Evolutionary conservation across 2,329 filamentous ascomycete genomes (phyloP).

Genomic region (Ascochyta rabiei): DNA sequence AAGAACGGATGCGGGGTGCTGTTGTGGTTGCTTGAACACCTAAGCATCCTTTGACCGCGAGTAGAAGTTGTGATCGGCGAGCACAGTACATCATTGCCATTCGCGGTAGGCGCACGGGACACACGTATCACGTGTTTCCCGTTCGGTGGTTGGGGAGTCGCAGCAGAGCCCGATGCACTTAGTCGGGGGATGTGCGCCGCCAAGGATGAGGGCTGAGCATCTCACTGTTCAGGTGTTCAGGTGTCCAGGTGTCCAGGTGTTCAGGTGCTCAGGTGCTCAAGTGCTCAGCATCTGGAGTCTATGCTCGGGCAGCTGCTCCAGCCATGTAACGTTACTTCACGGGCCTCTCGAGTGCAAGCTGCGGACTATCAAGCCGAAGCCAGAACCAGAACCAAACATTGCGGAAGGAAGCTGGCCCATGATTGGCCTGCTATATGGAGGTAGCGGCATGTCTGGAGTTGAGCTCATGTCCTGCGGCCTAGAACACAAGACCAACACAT

Average conservation of each 20-base stretch:
- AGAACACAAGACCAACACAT: constrained; percentile 11
- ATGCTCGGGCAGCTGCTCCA: constrained; percentile 8
- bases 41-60: constrained; percentile 5
- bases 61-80: constrained; percentile 15
- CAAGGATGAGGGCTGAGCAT: constrained; percentile 4
- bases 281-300: neutral
- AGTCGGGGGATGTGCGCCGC: constrained; percentile 8
- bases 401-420: neutral
- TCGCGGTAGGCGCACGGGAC: constrained; percentile 2
- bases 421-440: constrained; percentile 4
- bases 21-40: constrained; percentile 1
- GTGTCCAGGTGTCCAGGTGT: too few relatives aligned
- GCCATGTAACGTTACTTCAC: constrained; percentile 17
- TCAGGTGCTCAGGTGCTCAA: too few relatives aligned
- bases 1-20: constrained; percentile 2
- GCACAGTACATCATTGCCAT: constrained; percentile 11
- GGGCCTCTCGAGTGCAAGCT: neutral
- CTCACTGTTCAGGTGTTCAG: too few relatives aligned
- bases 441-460: neutral
- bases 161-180: constrained; percentile 8
- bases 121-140: constrained; percentile 17
- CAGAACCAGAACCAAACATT: neutral
- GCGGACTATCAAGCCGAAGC: constrained; percentile 1
- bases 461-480: constrained; percentile 11
- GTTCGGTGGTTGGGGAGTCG: constrained; percentile 2